These are phyloP conservation scores for Plasmopara viticola DNA, from an alignment of 352 stramenopile species.

Conservation along the genomic window DNA sequence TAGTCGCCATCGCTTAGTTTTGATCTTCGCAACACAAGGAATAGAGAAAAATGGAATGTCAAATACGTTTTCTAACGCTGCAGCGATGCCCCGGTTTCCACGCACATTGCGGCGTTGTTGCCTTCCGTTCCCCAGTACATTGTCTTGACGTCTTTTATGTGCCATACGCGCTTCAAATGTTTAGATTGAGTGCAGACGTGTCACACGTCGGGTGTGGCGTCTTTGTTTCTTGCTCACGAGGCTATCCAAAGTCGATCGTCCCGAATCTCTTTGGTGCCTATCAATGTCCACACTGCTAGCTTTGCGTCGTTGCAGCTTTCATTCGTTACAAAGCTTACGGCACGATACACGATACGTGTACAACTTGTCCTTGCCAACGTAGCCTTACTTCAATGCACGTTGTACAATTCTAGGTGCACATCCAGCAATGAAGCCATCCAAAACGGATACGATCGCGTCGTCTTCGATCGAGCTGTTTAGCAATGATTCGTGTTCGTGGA, in stretches of 20 bases:
- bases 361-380: background rate
- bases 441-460: background rate
- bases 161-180: no score
- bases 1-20: no score
- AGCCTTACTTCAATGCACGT: background rate
- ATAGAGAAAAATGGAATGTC: no score
- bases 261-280: background rate
- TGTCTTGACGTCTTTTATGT: no score
- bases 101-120: no score
- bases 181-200: no score
- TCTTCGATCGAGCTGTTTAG: constrained; percentile 2
- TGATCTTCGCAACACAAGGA: no score
- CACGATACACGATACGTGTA: background rate
- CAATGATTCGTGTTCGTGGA: constrained; percentile 7
- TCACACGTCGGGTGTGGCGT: no score
- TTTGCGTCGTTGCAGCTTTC: background rate
- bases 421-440: background rate
- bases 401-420: background rate
- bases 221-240: background rate
- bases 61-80: no score
- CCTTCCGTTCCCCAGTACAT: no score
- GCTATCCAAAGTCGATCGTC: background rate
- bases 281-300: background rate
- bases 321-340: background rate
- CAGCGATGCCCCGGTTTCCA: no score